phyloP scores from a whole-genome alignment of 176 grass and related monocot species.

The Triticum turgidum region DNA sequence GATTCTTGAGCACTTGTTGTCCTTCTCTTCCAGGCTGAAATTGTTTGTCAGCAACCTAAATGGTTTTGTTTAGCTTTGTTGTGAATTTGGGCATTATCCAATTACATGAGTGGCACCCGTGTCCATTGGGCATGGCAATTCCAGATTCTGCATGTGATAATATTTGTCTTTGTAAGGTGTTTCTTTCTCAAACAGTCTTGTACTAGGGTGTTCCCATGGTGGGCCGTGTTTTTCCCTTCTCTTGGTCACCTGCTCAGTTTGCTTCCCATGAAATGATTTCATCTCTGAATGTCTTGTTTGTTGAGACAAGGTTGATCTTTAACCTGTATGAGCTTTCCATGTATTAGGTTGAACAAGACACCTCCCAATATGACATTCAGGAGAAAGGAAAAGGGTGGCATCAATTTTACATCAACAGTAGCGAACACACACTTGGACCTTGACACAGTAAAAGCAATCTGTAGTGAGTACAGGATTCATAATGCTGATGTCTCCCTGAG shows the following conservation, averaged over 20 bases:
- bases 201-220: neutral
- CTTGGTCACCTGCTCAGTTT: neutral
- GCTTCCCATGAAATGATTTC: neutral
- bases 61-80: neutral
- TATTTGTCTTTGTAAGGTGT: neutral
- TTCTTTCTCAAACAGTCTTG: neutral
- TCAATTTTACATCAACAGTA: slow-evolving; percentile 96
- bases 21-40: neutral
- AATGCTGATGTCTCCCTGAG: slow-evolving; percentile 93
- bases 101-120: neutral
- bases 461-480: slow-evolving; percentile 94
- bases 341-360: slow-evolving; percentile 88
- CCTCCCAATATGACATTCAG: slow-evolving; percentile 92
- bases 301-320: slow-evolving; percentile 27
- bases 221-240: neutral
- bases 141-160: neutral
- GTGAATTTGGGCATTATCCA: neutral
- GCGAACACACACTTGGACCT: slow-evolving; percentile 87
- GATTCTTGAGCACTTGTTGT: neutral
- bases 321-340: slow-evolving; percentile 10
- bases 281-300: neutral
- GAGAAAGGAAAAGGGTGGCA: slow-evolving; percentile 94
- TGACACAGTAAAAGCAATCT: slow-evolving; percentile 95
- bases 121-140: neutral
- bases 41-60: neutral